A percentile compares a stretch with the other conserved stretches of the same genome.
These are phyloP conservation scores for Boletus subparvulus DNA, from an alignment of 768 basidiomycete species.

Conservation along the genomic window DNA sequence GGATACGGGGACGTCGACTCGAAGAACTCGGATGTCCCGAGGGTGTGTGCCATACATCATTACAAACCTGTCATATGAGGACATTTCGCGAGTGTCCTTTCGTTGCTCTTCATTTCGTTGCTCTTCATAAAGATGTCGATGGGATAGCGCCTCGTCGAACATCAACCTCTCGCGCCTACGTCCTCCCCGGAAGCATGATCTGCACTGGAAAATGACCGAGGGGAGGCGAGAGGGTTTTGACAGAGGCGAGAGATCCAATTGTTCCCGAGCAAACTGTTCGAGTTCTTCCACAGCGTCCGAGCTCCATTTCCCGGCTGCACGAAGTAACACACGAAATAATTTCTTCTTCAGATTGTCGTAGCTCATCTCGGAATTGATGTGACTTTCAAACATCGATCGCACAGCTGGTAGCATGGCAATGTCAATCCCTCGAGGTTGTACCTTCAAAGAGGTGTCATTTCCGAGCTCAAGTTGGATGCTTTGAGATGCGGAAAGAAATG, in stretches of 20 bases:
- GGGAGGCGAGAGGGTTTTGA: conserved; percentile 6
- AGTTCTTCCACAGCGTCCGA: conserved; percentile 9
- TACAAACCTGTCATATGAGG: neutral
- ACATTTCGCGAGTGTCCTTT: neutral
- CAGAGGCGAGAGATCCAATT: neutral
- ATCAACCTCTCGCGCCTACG: neutral
- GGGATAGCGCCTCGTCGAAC: conserved; percentile 9
- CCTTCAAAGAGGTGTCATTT: neutral
- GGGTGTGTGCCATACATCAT: neutral
- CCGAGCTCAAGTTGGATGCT: neutral
- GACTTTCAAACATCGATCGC: neutral
- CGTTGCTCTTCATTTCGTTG: too few relatives aligned
- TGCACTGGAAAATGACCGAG: conserved; percentile 14
- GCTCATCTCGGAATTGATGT: neutral
- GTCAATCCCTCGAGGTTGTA: conserved; percentile 3
- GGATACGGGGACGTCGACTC: conserved; percentile 3
- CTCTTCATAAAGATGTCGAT: conserved; percentile 4
- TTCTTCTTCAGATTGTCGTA: neutral
- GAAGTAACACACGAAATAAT: neutral
- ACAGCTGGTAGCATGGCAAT: conserved; percentile 1
- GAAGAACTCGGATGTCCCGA: neutral
- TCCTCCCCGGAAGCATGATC: neutral
- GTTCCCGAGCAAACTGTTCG: conserved; percentile 1
- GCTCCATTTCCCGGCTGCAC: conserved; percentile 6
- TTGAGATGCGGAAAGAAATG: too few relatives aligned